A percentile compares a stretch with the other conserved stretches of the same genome.
Evolutionary conservation across 2,329 filamentous ascomycete species (phyloP).

Genomic region (Zelopaecilomyces penicillatus): DNA sequence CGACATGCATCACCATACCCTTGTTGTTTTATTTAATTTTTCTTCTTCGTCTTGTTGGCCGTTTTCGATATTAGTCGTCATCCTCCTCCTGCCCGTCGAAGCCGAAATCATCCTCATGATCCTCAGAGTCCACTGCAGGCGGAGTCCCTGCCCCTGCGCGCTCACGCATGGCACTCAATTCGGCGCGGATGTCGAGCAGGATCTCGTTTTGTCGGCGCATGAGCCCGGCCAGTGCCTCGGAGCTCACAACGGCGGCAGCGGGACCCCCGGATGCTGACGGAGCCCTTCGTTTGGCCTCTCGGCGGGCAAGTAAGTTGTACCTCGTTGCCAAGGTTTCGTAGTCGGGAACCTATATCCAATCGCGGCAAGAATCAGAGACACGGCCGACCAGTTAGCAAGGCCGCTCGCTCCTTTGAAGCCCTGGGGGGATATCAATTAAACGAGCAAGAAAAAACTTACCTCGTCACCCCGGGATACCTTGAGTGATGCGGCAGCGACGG

Average conservation of each 20-base stretch:
- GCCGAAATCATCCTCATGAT: constrained; percentile 5
- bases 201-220: constrained; percentile 11
- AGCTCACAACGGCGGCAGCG: neutral
- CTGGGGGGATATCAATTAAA: no score
- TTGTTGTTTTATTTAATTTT: no score
- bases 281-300: constrained; percentile 7
- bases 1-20: no score
- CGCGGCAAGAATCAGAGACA: no score
- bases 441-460: constrained; percentile 3
- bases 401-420: no score
- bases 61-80: no score
- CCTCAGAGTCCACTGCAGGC: constrained; percentile 4
- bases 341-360: constrained; percentile 1
- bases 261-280: neutral
- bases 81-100: neutral
- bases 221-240: constrained; percentile 6
- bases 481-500: constrained; percentile 10
- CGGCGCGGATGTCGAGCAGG: constrained; percentile 9
- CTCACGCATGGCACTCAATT: constrained; percentile 9
- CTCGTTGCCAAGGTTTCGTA: constrained; percentile 9
- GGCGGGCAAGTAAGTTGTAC: constrained; percentile 8
- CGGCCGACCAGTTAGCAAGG: neutral
- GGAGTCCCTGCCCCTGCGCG: constrained; percentile 5
- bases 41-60: no score
- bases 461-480: constrained; percentile 9